Base-by-base conservation (phyloP, 441 rosid species). In the Breynia disticha region DNA sequence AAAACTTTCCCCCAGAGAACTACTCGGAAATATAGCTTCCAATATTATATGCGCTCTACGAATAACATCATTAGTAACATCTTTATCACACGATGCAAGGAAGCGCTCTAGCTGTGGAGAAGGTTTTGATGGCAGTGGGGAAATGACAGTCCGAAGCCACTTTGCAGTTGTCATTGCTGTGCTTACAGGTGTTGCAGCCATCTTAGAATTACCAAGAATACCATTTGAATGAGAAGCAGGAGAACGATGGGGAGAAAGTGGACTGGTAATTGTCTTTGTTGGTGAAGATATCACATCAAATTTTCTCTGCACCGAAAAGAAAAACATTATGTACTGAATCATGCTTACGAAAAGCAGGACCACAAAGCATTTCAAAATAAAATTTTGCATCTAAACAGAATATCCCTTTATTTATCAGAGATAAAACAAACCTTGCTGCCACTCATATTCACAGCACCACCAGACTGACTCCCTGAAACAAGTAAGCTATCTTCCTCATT, bases 91-190 rank as follows among this genome's bases (percentile, higher is more conserved):
- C 1, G 86, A 89, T 28, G 79, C 74, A 51, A 93, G 68, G 60
- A 86, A 89, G 43, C 63, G 78, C 67, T 78, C 84, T 72, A 93
- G 66, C 67, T 78, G 94, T 12, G 69, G 69, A 15, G 97, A 83
- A 42, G 96, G 97, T 68, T 80, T 80, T 46, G 93, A 70, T 52
- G 82, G 76, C 50, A 89, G 87, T 56, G 96, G 86, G 65, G 90
- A 84, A 61, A 93, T 74, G 61, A 84, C 76, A 35, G 79, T 78
- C 44, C 89, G 77, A 41, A 93, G 97, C 99, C 99, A 93, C 76
- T 90, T 89, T 43, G 97, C 96, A 61, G 99, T 93, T 60, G 95
- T 83, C 97, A 93, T 87, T 56, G 96, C 99, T 24, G 93, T 78
- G 73, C 83, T 84, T 52, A 88, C 88, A 19, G 97, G 96, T 48